Evolutionary conservation across 768 basidiomycete species (phyloP).

Genomic region (Inosperma sp.): DNA sequence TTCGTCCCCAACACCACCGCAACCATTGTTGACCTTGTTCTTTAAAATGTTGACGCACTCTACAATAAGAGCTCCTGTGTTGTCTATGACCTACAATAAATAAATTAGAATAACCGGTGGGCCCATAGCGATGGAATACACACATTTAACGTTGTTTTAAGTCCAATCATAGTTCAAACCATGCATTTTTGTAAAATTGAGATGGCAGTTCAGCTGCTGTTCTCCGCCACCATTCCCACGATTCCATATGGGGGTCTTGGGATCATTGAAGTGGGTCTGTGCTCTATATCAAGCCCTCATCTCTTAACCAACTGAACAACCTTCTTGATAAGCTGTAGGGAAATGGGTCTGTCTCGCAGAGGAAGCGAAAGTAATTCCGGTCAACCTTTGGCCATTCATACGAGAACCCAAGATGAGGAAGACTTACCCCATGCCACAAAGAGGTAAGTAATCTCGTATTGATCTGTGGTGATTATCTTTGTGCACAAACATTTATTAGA

Average conservation of each 20-base stretch:
- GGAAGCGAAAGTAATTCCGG: constrained; percentile 76
- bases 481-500: constrained; percentile 35
- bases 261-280: not conserved
- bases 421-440: constrained; percentile 92
- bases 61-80: constrained; percentile 89
- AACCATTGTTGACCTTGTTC: constrained; percentile 92
- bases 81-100: constrained; percentile 81
- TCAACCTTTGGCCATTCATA: constrained; percentile 80
- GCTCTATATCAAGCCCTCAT: not conserved
- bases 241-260: constrained; percentile 19
- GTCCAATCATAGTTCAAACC: constrained; percentile 83
- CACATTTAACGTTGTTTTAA: constrained; percentile 88
- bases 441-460: constrained; percentile 56
- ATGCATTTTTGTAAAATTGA: too few relatives aligned
- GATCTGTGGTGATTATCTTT: not conserved
- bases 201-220: too few relatives aligned
- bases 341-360: constrained; percentile 63
- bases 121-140: constrained; percentile 19
- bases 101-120: not conserved
- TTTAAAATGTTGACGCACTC: constrained; percentile 97
- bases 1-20: constrained; percentile 91
- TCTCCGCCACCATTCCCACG: constrained; percentile 25
- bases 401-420: constrained; percentile 81
- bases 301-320: not conserved
- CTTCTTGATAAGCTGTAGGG: not conserved